Percentiles rank a stretch among this genome's conserved stretches.
Conservation (phyloP, 2,329 filamentous ascomycete species). For the Fusarium chaquense region DNA sequence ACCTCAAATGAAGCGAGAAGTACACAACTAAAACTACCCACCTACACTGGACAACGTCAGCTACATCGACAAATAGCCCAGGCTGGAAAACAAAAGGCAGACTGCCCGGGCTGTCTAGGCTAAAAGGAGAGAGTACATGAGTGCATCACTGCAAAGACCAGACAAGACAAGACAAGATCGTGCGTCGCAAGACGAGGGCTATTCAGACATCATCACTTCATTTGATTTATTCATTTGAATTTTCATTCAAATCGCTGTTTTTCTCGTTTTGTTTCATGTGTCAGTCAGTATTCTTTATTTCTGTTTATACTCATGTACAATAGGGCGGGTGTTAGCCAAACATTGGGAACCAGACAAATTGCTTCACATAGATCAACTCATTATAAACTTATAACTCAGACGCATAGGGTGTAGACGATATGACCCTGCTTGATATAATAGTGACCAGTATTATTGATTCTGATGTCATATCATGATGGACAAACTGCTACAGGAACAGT, state of each 20-base stretch:
- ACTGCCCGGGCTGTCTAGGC: background rate
- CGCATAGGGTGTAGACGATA: background rate
- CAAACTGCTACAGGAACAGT: background rate
- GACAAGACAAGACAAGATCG: background rate
- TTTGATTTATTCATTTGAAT: background rate
- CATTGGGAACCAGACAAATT: constrained; percentile 3
- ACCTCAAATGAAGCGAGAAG: background rate
- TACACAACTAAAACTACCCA: no score
- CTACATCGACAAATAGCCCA: background rate
- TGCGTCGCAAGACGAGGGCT: constrained; percentile 16
- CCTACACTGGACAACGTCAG: no score
- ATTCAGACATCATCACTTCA: background rate
- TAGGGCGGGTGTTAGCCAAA: background rate
- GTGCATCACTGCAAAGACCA: background rate
- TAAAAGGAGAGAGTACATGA: background rate
- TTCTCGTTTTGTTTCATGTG: background rate
- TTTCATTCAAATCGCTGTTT: background rate
- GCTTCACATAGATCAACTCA: background rate
- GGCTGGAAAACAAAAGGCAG: background rate
- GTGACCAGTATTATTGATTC: background rate
- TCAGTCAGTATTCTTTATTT: background rate
- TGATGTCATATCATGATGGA: background rate
- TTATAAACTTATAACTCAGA: background rate
- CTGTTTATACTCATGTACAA: background rate
- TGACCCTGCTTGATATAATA: background rate